phyloP scores from a whole-genome alignment of 225 moss, liverwort and hornwort genomes.

The Rhytidiadelphus loreus region DNA sequence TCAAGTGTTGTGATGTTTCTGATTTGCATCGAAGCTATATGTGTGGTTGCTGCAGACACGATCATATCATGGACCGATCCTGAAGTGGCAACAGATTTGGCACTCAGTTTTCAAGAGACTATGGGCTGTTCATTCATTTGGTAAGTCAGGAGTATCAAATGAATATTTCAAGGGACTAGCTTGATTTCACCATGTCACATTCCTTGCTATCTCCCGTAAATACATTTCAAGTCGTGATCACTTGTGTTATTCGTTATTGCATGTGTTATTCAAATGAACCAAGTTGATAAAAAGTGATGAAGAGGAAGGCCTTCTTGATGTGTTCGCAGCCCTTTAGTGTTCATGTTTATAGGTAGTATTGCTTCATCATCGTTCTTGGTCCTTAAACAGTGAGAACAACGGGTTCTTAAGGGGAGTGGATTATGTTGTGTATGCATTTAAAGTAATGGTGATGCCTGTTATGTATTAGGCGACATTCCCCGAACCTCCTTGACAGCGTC shows the following conservation, averaged over 20 bases:
- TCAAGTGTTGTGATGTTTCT: not conserved
- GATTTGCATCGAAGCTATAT: not conserved
- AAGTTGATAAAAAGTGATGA: not conserved
- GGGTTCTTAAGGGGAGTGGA: conserved; percentile 10
- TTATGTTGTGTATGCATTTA: conserved; percentile 13
- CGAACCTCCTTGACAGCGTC: conserved; percentile 37
- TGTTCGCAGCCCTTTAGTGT: not conserved
- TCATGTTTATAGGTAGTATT: not conserved
- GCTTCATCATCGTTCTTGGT: not conserved
- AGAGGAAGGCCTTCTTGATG: not conserved
- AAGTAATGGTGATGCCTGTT: conserved; percentile 21
- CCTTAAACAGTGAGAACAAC: not conserved
- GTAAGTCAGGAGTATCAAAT: conserved; percentile 27
- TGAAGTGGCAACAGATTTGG: conserved; percentile 98
- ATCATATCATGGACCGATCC: conserved; percentile 99
- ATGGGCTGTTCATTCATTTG: conserved; percentile 99
- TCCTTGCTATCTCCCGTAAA: not conserved
- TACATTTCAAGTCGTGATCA: not conserved
- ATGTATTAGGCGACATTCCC: conserved; percentile 21
- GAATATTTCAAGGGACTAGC: not conserved
- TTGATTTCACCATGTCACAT: not conserved
- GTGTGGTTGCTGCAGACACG: conserved; percentile 49
- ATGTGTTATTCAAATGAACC: not conserved
- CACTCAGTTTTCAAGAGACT: conserved; percentile 98
- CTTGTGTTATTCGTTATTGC: not conserved